Evolutionary conservation across 2,329 filamentous ascomycete genomes (phyloP).

Genomic region (Mariannaea elegans): DNA sequence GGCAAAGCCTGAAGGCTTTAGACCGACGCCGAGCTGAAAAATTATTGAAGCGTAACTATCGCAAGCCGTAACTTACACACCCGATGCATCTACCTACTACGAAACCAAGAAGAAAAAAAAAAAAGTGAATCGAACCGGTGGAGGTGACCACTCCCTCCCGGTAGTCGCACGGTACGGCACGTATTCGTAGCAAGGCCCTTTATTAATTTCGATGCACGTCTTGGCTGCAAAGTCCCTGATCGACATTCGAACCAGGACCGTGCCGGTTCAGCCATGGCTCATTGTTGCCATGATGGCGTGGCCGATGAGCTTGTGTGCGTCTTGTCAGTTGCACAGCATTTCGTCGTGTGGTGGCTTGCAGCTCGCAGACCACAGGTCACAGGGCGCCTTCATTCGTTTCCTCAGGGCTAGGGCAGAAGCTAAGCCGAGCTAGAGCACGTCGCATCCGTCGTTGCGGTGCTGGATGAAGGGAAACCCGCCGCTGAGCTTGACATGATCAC

Average conservation of each 20-base stretch:
- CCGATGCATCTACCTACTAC: not conserved
- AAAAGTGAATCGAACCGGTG: constrained; percentile 20
- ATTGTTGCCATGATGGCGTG: constrained; percentile 19
- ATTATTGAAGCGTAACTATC: not conserved
- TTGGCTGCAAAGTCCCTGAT: constrained; percentile 40
- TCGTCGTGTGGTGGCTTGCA: constrained; percentile 12
- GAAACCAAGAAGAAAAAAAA: not conserved
- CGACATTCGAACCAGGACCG: constrained; percentile 25
- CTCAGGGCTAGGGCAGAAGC: constrained; percentile 8
- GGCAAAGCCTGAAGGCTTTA: not conserved
- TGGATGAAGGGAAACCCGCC: constrained; percentile 32
- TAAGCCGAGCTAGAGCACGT: constrained; percentile 5
- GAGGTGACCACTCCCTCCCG: not conserved
- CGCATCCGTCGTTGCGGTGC: constrained; percentile 21
- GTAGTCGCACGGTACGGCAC: not conserved
- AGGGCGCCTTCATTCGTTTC: not conserved
- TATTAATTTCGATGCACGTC: constrained; percentile 21
- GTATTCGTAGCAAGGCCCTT: not conserved
- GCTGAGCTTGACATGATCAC: constrained; percentile 16
- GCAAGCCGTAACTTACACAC: not conserved
- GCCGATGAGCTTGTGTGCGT: constrained; percentile 20
- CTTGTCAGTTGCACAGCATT: constrained; percentile 9
- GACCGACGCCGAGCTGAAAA: not conserved
- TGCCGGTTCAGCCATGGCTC: constrained; percentile 5
- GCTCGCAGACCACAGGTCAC: constrained; percentile 8